These are phyloP conservation scores for Xylaria grammica DNA, from an alignment of 495 filamentous ascomycete genomes.

Conservation along the genomic window DNA sequence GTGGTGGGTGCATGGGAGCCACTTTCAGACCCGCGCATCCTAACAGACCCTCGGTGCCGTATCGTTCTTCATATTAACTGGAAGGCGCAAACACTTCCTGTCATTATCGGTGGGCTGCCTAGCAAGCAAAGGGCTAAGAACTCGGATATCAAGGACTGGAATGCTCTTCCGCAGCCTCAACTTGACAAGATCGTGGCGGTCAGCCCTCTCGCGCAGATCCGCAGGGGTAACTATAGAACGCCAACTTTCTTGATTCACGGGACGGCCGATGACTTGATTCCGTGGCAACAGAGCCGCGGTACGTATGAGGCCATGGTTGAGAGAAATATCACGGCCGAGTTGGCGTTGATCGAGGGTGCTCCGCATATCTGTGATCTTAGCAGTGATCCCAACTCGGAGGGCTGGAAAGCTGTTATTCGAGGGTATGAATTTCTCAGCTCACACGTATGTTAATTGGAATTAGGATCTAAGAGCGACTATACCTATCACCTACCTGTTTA, in stretches of 20 bases:
- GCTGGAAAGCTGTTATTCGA: slow-evolving; percentile 34
- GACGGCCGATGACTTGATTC: slow-evolving; percentile 51
- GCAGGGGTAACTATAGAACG: slow-evolving; percentile 39
- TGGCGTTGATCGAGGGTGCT: slow-evolving; percentile 37
- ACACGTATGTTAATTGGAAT: slow-evolving; percentile 3
- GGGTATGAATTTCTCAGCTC: slow-evolving; percentile 40
- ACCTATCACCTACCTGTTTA: too few species aligned
- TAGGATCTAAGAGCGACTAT: background rate
- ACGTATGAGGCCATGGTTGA: slow-evolving; percentile 35
- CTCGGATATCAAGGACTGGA: slow-evolving; percentile 9
- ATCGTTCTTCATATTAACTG: slow-evolving; percentile 54
- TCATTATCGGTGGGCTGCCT: slow-evolving; percentile 38
- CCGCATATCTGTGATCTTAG: slow-evolving; percentile 48
- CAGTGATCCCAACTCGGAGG: slow-evolving; percentile 27
- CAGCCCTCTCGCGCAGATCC: slow-evolving; percentile 48
- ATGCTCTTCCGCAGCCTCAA: slow-evolving; percentile 26
- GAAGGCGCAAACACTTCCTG: slow-evolving; percentile 45
- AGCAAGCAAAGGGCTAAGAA: slow-evolving; percentile 17
- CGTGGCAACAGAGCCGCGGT: slow-evolving; percentile 43
- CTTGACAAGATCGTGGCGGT: slow-evolving; percentile 33
- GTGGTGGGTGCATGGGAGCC: slow-evolving; percentile 27
- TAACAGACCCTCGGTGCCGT: slow-evolving; percentile 45
- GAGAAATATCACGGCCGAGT: slow-evolving; percentile 30
- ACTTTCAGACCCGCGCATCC: slow-evolving; percentile 33
- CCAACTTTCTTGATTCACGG: slow-evolving; percentile 59